These are phyloP conservation scores for Nakaseomyces bracarensis DNA, from an alignment of 1,139 yeast genomes.

Conservation along the genomic window DNA sequence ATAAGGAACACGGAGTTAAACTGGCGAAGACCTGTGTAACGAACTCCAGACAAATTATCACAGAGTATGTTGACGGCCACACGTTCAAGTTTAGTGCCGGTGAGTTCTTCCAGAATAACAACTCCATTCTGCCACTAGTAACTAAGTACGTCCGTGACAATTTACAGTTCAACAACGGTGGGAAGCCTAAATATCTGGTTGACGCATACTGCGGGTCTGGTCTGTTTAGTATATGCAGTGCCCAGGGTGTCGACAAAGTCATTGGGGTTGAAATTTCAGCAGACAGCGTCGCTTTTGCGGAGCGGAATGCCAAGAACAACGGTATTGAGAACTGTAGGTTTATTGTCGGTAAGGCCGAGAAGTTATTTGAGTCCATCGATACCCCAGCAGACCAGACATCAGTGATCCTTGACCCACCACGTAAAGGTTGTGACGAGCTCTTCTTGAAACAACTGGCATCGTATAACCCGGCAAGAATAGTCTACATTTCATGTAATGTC, in stretches of 20 bases:
- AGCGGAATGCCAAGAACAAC: conserved; percentile 68
- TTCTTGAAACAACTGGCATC: conserved; percentile 78
- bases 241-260: conserved; percentile 68
- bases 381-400: conserved; percentile 69
- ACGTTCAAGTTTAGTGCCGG: conserved; percentile 86
- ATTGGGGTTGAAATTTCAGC: conserved; percentile 94
- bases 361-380: conserved; percentile 70
- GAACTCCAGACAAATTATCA: conserved; percentile 67
- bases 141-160: conserved; percentile 73
- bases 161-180: conserved; percentile 41
- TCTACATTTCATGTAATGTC: conserved; percentile 92
- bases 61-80: conserved; percentile 66
- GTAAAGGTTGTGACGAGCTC: conserved; percentile 90
- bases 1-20: conserved; percentile 23
- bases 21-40: conserved; percentile 44
- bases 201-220: conserved; percentile 99
- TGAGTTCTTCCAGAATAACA: conserved; percentile 93
- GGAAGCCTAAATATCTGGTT: conserved; percentile 51
- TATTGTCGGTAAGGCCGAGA: conserved; percentile 87
- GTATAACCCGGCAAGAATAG: conserved; percentile 76
- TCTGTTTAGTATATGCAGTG: conserved; percentile 78
- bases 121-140: conserved; percentile 76
- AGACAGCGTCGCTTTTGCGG: conserved; percentile 83
- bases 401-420: conserved; percentile 90
- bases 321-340: conserved; percentile 70